These are phyloP conservation scores for Trichoderma sp. DNA, from an alignment of 2,329 filamentous ascomycete genomes.

Conservation along the genomic window DNA sequence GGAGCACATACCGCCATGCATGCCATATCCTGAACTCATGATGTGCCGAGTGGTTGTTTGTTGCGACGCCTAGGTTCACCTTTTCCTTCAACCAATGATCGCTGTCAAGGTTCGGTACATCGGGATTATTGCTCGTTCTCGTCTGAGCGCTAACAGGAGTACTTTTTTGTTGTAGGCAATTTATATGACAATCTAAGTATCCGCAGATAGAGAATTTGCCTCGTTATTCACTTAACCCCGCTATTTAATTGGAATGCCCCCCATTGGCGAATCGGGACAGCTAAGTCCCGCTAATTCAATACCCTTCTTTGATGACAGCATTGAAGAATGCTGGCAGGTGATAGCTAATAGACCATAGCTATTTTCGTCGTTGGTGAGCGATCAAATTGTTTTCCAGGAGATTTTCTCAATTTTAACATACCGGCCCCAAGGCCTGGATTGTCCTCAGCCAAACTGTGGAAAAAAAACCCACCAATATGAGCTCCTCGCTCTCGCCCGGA, in stretches of 20 bases:
- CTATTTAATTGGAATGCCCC: not conserved
- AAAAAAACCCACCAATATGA: conserved; percentile 24
- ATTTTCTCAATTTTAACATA: not conserved
- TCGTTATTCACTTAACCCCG: not conserved
- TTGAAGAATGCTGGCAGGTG: not conserved
- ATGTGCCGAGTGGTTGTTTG: conserved; percentile 28
- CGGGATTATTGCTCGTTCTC: not conserved
- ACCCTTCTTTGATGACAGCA: conserved; percentile 12
- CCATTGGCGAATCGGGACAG: conserved; percentile 12
- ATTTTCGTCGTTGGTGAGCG: not conserved
- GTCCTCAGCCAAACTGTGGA: not conserved
- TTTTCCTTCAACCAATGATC: conserved; percentile 12
- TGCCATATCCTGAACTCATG: conserved; percentile 82
- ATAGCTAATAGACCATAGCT: not conserved
- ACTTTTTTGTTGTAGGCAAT: not conserved
- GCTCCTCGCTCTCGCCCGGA: conserved; percentile 53
- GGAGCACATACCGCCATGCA: conserved; percentile 67
- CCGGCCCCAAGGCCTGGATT: conserved; percentile 10
- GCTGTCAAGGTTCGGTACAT: conserved; percentile 12
- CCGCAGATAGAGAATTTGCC: not conserved
- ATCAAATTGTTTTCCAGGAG: not conserved
- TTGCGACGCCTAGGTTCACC: conserved; percentile 24
- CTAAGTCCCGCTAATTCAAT: conserved; percentile 7
- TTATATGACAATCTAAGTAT: not conserved
- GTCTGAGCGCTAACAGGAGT: not conserved